phyloP scores from a whole-genome alignment of 352 stramenopile species.

The Phytopythium vexans region DNA sequence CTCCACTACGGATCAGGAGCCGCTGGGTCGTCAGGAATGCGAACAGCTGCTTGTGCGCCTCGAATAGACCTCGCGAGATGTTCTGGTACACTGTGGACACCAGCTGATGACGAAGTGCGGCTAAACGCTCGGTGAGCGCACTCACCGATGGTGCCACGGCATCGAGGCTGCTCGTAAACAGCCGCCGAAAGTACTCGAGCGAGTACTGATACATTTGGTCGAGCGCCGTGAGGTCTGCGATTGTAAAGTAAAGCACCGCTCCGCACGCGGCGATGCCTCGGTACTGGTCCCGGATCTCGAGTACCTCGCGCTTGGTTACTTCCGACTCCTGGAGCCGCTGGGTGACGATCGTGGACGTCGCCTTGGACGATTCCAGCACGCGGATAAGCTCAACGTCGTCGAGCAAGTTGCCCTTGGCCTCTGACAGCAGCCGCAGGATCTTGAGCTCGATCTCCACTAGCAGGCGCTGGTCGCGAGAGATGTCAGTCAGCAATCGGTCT shows the following conservation, averaged over 20 bases:
- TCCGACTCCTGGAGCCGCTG: conserved; percentile 56
- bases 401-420: conserved; percentile 87
- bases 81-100: conserved; percentile 64
- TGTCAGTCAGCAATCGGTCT: conserved; percentile 81
- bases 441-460: conserved; percentile 90
- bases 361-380: conserved; percentile 60
- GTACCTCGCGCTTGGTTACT: conserved; percentile 51
- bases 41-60: conserved; percentile 64
- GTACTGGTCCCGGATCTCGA: conserved; percentile 68
- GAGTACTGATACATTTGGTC: conserved; percentile 85
- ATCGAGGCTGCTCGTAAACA: conserved; percentile 65
- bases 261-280: conserved; percentile 43
- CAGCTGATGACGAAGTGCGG: conserved; percentile 36
- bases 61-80: conserved; percentile 68
- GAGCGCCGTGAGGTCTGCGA: conserved; percentile 49
- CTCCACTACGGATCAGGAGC: conserved; percentile 40
- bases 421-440: conserved; percentile 85
- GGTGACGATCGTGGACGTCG: conserved; percentile 55
- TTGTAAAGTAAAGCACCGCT: conserved; percentile 69
- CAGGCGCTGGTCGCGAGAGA: conserved; percentile 86
- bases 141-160: conserved; percentile 15
- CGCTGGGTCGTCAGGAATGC: conserved; percentile 52
- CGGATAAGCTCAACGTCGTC: conserved; percentile 87
- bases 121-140: conserved; percentile 30
- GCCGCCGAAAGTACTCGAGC: conserved; percentile 60